Base-by-base conservation (phyloP, 805 yeast genomes). In the Cyberlindnera xylosilytica region DNA sequence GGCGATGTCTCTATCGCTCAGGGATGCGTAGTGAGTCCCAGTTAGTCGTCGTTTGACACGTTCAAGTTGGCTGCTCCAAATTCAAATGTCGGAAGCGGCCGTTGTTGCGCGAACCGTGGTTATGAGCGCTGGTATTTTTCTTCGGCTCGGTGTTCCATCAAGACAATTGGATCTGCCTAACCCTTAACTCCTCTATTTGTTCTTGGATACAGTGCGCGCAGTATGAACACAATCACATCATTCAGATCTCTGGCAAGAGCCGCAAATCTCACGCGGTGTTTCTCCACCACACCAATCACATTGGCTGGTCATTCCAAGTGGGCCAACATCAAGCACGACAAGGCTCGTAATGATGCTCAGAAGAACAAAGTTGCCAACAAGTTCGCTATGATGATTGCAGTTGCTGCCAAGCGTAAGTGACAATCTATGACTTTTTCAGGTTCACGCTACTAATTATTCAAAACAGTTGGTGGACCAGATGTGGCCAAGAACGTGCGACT, bases 321-420 rank as follows among this genome's bases (percentile, higher is more conserved):
- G 99, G 87, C 95, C 33, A 87, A 86, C 36, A 91, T 93, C 53
- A 85, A 89, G 58, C 97, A 89, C 60, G 93, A 86, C 60, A 91
- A 91, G 65, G 96, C 96, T 42, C 87, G 87, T 49, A 88, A 89
- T 57, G 99, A 91, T 65, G 86, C 88, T 17, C 79, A 75, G 45
- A 81, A 78, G 61, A 82, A 87, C 45, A 75, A 79, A 42, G 70
- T 79, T 22, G 80, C 87, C 5, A 83, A 81, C 53, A 78, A 81
- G 52, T 70, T 85, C 56, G 83, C 97, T 6, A 75, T 79, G 34
- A 75, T 79, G 54, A 86, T 91, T 45, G 79, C 85, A 13, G 72
- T 85, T 32, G 84, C 93, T 35, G 91, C 87, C 1, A 81, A 79
- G 49, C 51, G 63, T 60, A 38, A 20, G 60, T 57, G 6, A 22